Evolutionary conservation across 1,284 basidiomycete species (phyloP).

Genomic region (Naganishia albida): DNA sequence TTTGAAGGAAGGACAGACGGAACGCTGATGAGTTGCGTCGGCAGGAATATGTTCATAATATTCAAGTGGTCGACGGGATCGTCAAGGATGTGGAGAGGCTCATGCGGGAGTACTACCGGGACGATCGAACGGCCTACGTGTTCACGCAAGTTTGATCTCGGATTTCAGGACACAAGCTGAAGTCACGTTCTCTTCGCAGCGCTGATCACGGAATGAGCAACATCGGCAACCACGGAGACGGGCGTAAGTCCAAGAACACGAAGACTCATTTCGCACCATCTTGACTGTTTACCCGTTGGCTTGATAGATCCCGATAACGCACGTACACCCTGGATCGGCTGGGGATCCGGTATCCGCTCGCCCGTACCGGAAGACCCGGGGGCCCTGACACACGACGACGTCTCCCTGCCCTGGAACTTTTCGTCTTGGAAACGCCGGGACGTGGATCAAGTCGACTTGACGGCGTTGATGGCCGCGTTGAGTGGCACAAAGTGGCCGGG

Average conservation of each 20-base stretch:
- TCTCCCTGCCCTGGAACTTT: constrained; percentile 66
- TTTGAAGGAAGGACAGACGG: neutral
- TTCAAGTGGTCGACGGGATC: constrained; percentile 75
- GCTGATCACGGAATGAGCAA: constrained; percentile 89
- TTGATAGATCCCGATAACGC: constrained; percentile 80
- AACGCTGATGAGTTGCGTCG: constrained; percentile 22
- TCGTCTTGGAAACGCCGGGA: constrained; percentile 65
- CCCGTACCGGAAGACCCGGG: constrained; percentile 60
- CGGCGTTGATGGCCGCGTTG: constrained; percentile 75
- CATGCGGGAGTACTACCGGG: constrained; percentile 66
- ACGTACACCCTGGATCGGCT: constrained; percentile 78
- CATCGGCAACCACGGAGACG: constrained; percentile 88
- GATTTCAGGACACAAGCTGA: neutral
- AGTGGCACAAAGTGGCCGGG: constrained; percentile 71
- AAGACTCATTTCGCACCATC: neutral
- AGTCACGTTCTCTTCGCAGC: neutral
- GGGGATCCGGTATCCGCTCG: constrained; percentile 74
- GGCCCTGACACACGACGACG: constrained; percentile 67
- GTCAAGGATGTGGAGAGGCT: constrained; percentile 68
- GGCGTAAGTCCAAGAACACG: constrained; percentile 59
- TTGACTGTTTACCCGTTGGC: neutral
- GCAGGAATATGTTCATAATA: constrained; percentile 83
- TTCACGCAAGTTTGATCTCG: constrained; percentile 60
- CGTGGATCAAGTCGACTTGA: constrained; percentile 80
- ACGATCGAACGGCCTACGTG: constrained; percentile 72